Base-by-base conservation (phyloP, 768 basidiomycete species). In the Lactarius akahatsu region DNA sequence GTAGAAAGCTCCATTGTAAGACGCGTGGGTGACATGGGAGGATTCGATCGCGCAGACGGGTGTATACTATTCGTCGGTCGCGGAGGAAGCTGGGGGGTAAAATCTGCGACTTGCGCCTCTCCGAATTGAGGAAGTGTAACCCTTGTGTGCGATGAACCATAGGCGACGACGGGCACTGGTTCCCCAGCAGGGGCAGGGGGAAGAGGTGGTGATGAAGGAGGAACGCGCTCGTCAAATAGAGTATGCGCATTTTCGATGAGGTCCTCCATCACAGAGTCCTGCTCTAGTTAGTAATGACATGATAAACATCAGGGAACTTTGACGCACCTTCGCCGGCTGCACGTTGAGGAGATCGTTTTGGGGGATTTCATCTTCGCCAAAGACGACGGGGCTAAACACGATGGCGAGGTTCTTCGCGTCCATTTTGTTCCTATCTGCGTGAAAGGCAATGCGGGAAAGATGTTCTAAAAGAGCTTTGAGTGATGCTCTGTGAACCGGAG, bases 321-420 rank as follows among this genome's bases (percentile, higher is more conserved):
- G 43, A 57, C 69, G 52, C 69, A 94, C 93, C 86, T 94, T 96
- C 73, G 77, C 80, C 18, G 80, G 80, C 71, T 90, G 87, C n/a
- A 95, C 83, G 63, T 80, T 89, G 26, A 96, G 78, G 20, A 95
- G 80, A 73, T 94, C 91, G 0, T 83, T 86, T 74, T 90, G 91
- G 4, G 91, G 88, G 64, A 94, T 82, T 68, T 96, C 92, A 68
- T 97, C 94, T 75, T 96, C 93, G 7, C 94, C 94, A 70, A 97
- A 95, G 57, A 97, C 85, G 28, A 94, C 92, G 10, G 87, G 81
- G 23, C 90, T 90, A 77, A 96, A 96, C 4, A 95, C 88, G 57
- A 97, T 95, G 3, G 94, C 92, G 28, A 97, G 79, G 73, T 96
- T 97, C 80, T 89, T 94, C 3, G 88, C 81, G 72, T 94, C 95